Base-by-base conservation (phyloP, 225 moss, liverwort and hornwort species). In the Bryum argenteum region DNA sequence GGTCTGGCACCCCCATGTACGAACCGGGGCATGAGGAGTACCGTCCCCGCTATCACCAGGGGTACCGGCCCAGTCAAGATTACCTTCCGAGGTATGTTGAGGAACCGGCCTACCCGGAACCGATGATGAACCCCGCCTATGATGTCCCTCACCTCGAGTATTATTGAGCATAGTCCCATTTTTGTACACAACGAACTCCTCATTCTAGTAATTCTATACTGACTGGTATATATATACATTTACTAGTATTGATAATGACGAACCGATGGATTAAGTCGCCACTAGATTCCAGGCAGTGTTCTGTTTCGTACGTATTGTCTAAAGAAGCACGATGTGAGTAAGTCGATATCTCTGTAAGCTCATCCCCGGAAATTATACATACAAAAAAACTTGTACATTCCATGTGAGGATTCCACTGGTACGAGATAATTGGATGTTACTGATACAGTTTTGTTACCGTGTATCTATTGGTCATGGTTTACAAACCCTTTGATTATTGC, bases 21-120 rank as follows among this genome's bases (percentile, higher is more conserved):
- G 68, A 69, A 3, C 33, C 33, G 48, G 66, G 74, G 60, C 8
- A 70, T 16, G 79, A 79, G 8, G 75, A 82, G 16, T 37, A 71
- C 40, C 58, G 59, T 0, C 58, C 72, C 10, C 63, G 58, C 4
- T 26, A 65, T 17, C 43, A 65, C 17, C 43, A 17, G 0, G 75
- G 68, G 1, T 84, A 84, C 68, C 69, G 72, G 42, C 84, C 84
- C 1, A 81, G 78, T 65, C 84, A 84, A 52, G 69, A 69, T 41
- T 81, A 84, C 43, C 69, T 72, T 10, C 75, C 84, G 0, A 68
- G 65, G 7, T 71, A 67, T 45, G 26, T 43, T 21, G 77, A 80
- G 0, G 80, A 80, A 8, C 48, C 63, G 12, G 77, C 11, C 8
- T 71, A 72, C 12, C 63, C 58, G n/a, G 43, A 28, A 3, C 74